phyloP scores from a whole-genome alignment of 2,329 filamentous ascomycete species.

The Pyricularia grisea region DNA sequence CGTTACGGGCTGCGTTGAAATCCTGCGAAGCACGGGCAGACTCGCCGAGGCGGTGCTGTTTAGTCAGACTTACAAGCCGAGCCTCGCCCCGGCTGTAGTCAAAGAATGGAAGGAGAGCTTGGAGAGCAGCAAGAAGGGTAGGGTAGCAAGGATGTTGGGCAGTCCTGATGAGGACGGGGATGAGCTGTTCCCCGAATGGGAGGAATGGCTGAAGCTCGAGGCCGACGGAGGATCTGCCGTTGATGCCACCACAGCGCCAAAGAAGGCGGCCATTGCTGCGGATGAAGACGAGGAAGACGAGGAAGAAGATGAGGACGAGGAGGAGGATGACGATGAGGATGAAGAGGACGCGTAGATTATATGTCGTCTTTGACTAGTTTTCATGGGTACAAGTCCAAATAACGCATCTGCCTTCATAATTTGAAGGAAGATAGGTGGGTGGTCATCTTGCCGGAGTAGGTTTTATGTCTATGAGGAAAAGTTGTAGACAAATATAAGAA shows the following conservation, averaged over 20 bases:
- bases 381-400: not conserved
- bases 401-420: not conserved
- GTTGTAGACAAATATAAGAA: slow-evolving; percentile 4
- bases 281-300: slow-evolving; percentile 16
- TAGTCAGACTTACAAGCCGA: slow-evolving; percentile 91
- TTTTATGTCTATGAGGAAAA: slow-evolving; percentile 2
- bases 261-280: slow-evolving; percentile 14
- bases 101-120: slow-evolving; percentile 73
- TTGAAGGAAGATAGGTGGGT: not conserved
- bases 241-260: slow-evolving; percentile 15
- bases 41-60: slow-evolving; percentile 83
- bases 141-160: slow-evolving; percentile 75
- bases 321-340: slow-evolving; percentile 4
- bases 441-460: not conserved
- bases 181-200: slow-evolving; percentile 94
- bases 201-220: slow-evolving; percentile 78
- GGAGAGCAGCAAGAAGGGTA: slow-evolving; percentile 76
- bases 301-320: slow-evolving; percentile 8
- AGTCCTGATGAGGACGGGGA: slow-evolving; percentile 66
- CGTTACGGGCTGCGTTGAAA: slow-evolving; percentile 68
- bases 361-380: not conserved
- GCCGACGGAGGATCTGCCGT: slow-evolving; percentile 47
- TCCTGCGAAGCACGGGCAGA: slow-evolving; percentile 70
- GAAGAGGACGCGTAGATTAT: not conserved
- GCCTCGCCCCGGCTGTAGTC: slow-evolving; percentile 57